Evolutionary conservation across 2,329 filamentous ascomycete species (phyloP).

Genomic region (Fusarium ramigenum): DNA sequence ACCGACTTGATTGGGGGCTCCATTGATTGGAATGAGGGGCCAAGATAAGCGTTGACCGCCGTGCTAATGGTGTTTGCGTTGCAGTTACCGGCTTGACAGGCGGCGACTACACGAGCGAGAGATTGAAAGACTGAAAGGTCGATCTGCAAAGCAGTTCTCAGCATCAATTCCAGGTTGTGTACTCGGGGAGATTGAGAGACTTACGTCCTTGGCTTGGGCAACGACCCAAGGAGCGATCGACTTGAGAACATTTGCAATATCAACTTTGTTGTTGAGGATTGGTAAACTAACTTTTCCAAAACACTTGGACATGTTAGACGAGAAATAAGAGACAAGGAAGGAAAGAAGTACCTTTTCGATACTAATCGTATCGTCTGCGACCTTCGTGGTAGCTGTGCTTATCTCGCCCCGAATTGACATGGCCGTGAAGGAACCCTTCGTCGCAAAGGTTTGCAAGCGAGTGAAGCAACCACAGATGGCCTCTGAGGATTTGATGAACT

Average conservation of each 20-base stretch:
- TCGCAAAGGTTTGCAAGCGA: background rate
- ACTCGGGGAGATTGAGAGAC: fast-evolving
- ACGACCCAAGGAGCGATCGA: background rate
- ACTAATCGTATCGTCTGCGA: fast-evolving
- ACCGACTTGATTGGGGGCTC: background rate
- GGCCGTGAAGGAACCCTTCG: background rate
- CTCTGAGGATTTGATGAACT: background rate
- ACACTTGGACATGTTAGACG: background rate
- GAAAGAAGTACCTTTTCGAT: background rate
- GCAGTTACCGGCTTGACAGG: background rate
- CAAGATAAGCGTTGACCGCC: background rate
- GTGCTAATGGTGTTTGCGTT: background rate
- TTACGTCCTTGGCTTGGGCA: background rate
- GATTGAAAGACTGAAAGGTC: background rate
- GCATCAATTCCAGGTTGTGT: no score
- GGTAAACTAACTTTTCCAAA: background rate
- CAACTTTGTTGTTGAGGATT: background rate
- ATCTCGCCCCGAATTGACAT: background rate
- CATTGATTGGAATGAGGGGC: background rate
- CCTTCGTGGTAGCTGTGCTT: background rate
- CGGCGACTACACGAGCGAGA: background rate
- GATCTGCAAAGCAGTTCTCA: no score
- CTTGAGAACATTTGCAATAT: background rate
- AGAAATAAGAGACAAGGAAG: background rate
- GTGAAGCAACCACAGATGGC: background rate